These are phyloP conservation scores for Stachybotrys chartarum DNA, from an alignment of 2,329 filamentous ascomycete genomes.

Conservation along the genomic window DNA sequence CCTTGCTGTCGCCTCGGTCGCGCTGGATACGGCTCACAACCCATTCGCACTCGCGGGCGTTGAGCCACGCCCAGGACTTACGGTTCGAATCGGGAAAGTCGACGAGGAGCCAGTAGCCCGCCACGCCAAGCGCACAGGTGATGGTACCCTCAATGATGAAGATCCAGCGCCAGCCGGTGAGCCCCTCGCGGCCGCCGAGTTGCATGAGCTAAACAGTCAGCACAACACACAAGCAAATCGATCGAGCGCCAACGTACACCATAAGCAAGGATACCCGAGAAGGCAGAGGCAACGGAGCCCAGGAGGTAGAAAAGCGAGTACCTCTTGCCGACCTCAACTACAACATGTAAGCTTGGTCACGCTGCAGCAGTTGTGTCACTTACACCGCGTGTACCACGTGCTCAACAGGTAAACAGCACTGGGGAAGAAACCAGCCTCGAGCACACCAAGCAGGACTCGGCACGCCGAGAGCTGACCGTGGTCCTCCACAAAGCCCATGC, in stretches of 20 bases:
- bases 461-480: slow-evolving; percentile 47
- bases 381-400: slow-evolving; percentile 64
- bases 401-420: slow-evolving; percentile 65
- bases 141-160: slow-evolving; percentile 49
- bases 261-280: slow-evolving; percentile 62
- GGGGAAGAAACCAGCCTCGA: slow-evolving; percentile 68
- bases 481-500: slow-evolving; percentile 54
- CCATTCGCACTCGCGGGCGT: slow-evolving; percentile 42
- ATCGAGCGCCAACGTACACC: slow-evolving; percentile 39
- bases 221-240: slow-evolving; percentile 1
- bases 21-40: slow-evolving; percentile 45
- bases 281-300: slow-evolving; percentile 58
- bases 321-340: slow-evolving; percentile 61
- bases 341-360: background rate
- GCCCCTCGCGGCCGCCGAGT: slow-evolving; percentile 45
- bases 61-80: slow-evolving; percentile 45
- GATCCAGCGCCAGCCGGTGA: slow-evolving; percentile 62
- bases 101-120: slow-evolving; percentile 51
- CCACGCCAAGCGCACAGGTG: slow-evolving; percentile 44
- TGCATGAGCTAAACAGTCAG: slow-evolving; percentile 44
- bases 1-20: slow-evolving; percentile 50
- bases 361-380: slow-evolving; percentile 15
- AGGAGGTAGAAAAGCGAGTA: slow-evolving; percentile 65
- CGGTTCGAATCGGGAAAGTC: slow-evolving; percentile 56
- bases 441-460: slow-evolving; percentile 52